Percentiles rank a stretch among this genome's conserved stretches.
These are phyloP conservation scores for Gymnopus androsaceus DNA, from an alignment of 1,284 basidiomycete species.

Conservation along the genomic window DNA sequence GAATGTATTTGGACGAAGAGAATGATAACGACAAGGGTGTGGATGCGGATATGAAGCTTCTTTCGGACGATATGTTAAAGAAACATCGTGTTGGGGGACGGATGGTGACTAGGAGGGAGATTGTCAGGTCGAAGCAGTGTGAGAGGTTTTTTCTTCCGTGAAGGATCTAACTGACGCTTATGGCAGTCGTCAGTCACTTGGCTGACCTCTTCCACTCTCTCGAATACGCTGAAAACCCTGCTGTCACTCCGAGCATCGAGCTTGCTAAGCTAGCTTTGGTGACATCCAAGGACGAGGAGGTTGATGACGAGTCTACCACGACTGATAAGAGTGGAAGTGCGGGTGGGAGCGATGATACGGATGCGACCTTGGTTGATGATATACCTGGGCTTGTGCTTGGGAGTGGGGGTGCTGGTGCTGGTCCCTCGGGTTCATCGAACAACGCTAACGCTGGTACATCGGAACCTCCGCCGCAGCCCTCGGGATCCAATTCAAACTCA, in stretches of 20 bases:
- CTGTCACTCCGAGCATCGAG: constrained; percentile 84
- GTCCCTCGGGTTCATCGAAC: too few species aligned
- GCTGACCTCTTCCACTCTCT: constrained; percentile 80
- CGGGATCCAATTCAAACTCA: not conserved
- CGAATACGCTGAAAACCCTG: constrained; percentile 62
- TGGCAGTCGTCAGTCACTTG: constrained; percentile 79
- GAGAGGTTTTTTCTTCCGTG: constrained; percentile 25
- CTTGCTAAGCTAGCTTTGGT: constrained; percentile 92
- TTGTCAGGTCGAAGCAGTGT: constrained; percentile 85
- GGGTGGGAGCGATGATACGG: constrained; percentile 82
- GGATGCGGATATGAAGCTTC: not conserved
- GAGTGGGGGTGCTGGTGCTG: too few species aligned
- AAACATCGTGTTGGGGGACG: constrained; percentile 86
- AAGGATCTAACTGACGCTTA: too few species aligned
- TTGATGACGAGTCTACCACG: constrained; percentile 34
- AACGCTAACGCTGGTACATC: too few species aligned
- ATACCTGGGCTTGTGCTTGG: too few species aligned
- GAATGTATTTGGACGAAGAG: not conserved
- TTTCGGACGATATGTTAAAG: constrained; percentile 67
- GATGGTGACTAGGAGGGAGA: constrained; percentile 77
- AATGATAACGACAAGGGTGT: not conserved
- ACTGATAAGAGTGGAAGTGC: constrained; percentile 48
- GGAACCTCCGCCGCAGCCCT: not conserved
- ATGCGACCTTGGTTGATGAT: constrained; percentile 83
- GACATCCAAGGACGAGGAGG: constrained; percentile 81